Percentiles rank a stretch among this genome's conserved stretches.
Conservation (phyloP, 768 basidiomycete genomes). For the Macrolepiota fuliginosa region DNA sequence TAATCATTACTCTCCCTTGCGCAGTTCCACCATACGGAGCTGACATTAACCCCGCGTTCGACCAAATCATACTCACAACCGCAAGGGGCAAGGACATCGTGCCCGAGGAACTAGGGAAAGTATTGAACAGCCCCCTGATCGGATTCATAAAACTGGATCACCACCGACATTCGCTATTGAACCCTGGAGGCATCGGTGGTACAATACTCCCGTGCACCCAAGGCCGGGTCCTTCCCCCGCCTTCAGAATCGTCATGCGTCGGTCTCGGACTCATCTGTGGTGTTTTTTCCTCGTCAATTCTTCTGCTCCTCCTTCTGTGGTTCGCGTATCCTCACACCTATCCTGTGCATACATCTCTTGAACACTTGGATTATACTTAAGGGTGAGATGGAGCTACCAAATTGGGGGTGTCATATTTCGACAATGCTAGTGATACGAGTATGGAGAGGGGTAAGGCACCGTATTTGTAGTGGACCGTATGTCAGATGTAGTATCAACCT, state of each 20-base stretch:
- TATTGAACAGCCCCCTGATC: constrained; percentile 80
- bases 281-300: constrained; percentile 24
- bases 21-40: constrained; percentile 73
- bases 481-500: too few species aligned
- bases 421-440: constrained; percentile 24
- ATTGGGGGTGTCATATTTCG: constrained; percentile 85
- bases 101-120: constrained; percentile 60
- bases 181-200: background rate
- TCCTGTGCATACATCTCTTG: constrained; percentile 48
- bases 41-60: constrained; percentile 51
- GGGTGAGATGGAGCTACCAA: constrained; percentile 85
- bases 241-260: constrained; percentile 58
- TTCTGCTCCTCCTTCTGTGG: constrained; percentile 16
- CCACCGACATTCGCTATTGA: background rate
- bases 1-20: too few species aligned
- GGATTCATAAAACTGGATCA: constrained; percentile 49
- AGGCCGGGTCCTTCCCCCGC: constrained; percentile 49
- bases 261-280: constrained; percentile 78
- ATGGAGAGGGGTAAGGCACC: constrained; percentile 59
- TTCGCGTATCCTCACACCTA: constrained; percentile 80
- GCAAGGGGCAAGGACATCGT: constrained; percentile 80
- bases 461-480: constrained; percentile 76
- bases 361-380: constrained; percentile 60
- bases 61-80: constrained; percentile 66
- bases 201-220: constrained; percentile 56